These are phyloP conservation scores for Entomortierella lignicola DNA, from an alignment of 192 early-diverging fungal genomes.

Conservation along the genomic window DNA sequence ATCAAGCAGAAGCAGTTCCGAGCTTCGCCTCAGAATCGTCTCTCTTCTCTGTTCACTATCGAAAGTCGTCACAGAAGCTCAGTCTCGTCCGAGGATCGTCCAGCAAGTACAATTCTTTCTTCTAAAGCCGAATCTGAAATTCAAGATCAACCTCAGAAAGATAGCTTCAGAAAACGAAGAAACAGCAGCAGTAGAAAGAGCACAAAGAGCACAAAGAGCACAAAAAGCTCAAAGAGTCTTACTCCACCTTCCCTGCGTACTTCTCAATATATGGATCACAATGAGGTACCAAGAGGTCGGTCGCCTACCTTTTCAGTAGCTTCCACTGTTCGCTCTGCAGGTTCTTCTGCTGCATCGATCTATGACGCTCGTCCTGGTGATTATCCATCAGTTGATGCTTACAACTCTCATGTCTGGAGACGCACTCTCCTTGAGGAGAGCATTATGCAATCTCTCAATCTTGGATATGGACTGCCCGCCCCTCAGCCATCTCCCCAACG, in stretches of 20 bases:
- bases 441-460: slow-evolving; percentile 47
- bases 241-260: background rate
- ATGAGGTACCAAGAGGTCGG: slow-evolving; percentile 18
- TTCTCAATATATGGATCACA: background rate
- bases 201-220: slow-evolving; percentile 15
- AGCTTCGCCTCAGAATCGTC: slow-evolving; percentile 25
- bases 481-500: background rate
- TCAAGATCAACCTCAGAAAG: background rate
- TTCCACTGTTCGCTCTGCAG: background rate
- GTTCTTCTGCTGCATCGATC: slow-evolving; percentile 11
- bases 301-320: slow-evolving; percentile 14
- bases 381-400: slow-evolving; percentile 11
- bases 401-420: slow-evolving; percentile 45
- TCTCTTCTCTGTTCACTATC: slow-evolving; percentile 34
- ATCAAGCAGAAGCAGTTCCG: slow-evolving; percentile 11
- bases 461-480: slow-evolving; percentile 29
- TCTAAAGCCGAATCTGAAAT: slow-evolving; percentile 10
- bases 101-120: background rate
- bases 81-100: slow-evolving; percentile 27
- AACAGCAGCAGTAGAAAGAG: slow-evolving; percentile 17
- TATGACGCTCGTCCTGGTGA: slow-evolving; percentile 23
- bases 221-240: background rate
- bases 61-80: slow-evolving; percentile 28
- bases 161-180: slow-evolving; percentile 21
- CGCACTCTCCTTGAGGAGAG: slow-evolving; percentile 47